Percentiles rank a stretch among this genome's conserved stretches.
Evolutionary conservation across 805 yeast species (phyloP).

Genomic region (Debaryomyces hansenii): DNA sequence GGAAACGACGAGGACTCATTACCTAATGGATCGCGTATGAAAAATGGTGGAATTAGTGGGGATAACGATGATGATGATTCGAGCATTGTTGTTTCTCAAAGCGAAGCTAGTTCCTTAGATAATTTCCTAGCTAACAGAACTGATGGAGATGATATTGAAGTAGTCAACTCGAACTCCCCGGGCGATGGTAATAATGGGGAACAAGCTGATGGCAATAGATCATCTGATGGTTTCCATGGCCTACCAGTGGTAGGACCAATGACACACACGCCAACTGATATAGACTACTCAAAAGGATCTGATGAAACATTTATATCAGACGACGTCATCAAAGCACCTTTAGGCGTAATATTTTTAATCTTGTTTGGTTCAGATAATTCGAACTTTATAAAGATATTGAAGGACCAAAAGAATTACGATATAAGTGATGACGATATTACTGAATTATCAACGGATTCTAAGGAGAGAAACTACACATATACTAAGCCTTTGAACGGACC

Average conservation of each 20-base stretch:
- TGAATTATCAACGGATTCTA: conserved; percentile 20
- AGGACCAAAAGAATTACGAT: conserved; percentile 64
- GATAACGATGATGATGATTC: too few relatives aligned
- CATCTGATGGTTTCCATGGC: conserved; percentile 28
- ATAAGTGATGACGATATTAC: conserved; percentile 47
- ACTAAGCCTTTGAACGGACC: conserved; percentile 65
- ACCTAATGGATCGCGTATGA: too few relatives aligned
- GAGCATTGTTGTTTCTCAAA: not conserved
- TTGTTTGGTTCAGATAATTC: conserved; percentile 61
- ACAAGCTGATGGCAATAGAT: conserved; percentile 2
- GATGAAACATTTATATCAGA: conserved; percentile 59
- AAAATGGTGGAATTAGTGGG: too few relatives aligned
- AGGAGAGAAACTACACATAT: conserved; percentile 54
- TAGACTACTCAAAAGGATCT: conserved; percentile 41
- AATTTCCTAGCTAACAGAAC: not conserved
- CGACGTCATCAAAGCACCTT: conserved; percentile 56
- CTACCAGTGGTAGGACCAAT: conserved; percentile 44
- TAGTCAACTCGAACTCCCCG: not conserved
- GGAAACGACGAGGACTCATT: conserved; percentile 3
- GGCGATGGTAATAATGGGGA: not conserved
- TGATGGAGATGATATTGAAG: not conserved
- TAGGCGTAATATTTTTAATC: conserved; percentile 59
- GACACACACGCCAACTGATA: conserved; percentile 51
- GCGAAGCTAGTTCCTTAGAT: not conserved
- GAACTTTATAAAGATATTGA: conserved; percentile 44